These are phyloP conservation scores for Talaromyces stipitatus DNA, from an alignment of 495 filamentous ascomycete genomes.

Conservation along the genomic window DNA sequence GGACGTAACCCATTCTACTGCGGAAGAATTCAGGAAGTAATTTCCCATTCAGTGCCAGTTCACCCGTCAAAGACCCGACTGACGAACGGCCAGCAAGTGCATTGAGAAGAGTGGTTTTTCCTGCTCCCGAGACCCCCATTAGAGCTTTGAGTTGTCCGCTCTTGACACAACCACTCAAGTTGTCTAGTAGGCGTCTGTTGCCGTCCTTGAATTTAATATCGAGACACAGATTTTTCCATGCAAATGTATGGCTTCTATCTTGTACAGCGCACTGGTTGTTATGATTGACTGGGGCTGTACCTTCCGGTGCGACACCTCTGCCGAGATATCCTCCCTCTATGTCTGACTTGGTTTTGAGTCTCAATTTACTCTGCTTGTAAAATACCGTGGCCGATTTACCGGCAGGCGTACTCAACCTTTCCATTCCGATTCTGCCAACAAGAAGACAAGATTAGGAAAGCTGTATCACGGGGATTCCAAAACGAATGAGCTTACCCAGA, in stretches of 20 bases:
- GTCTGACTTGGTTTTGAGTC: background rate
- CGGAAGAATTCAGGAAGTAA: constrained; percentile 71
- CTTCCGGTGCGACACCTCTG: background rate
- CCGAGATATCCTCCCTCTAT: background rate
- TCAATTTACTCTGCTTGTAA: background rate
- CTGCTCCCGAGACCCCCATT: constrained; percentile 57
- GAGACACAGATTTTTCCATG: constrained; percentile 68
- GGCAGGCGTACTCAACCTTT: constrained; percentile 15
- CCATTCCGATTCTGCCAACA: constrained; percentile 19
- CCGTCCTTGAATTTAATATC: constrained; percentile 55
- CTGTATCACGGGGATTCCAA: background rate
- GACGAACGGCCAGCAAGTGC: constrained; percentile 47
- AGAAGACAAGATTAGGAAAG: background rate
- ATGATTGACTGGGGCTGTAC: background rate
- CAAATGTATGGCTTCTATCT: background rate
- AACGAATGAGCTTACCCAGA: background rate
- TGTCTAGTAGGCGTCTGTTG: constrained; percentile 49
- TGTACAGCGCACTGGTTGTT: background rate
- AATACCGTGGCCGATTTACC: constrained; percentile 21
- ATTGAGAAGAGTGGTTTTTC: constrained; percentile 61
- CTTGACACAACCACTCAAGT: constrained; percentile 60
- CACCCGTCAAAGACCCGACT: constrained; percentile 43
- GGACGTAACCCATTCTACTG: constrained; percentile 89
- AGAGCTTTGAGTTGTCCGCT: constrained; percentile 59
- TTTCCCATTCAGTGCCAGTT: constrained; percentile 46